phyloP scores from a whole-genome alignment of 257 asterid species.

The Perilla frutescens region DNA sequence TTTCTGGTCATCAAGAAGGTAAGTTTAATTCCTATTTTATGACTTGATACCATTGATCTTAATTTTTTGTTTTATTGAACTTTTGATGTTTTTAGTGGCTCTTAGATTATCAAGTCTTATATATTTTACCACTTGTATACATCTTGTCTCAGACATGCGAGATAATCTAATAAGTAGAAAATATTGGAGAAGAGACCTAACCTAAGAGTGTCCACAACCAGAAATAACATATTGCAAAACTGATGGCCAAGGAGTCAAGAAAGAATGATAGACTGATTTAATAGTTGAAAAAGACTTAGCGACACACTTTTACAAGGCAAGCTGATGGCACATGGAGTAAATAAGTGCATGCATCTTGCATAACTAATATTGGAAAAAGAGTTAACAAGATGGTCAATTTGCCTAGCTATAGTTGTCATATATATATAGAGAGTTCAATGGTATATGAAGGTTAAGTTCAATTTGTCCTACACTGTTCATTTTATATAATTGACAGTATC shows the following conservation, averaged over 20 bases:
- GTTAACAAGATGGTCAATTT: neutral
- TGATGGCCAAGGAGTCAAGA: constrained; percentile 21
- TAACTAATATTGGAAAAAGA: neutral
- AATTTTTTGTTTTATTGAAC: neutral
- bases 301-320: neutral
- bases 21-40: constrained; percentile 25
- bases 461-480: neutral
- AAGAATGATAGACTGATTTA: neutral
- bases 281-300: constrained; percentile 13
- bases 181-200: neutral
- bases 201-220: constrained; percentile 2
- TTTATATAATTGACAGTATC: neutral
- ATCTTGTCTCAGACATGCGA: constrained; percentile 4
- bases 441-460: neutral
- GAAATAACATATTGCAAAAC: neutral
- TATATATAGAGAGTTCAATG: neutral
- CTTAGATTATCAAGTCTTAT: neutral
- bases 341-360: constrained; percentile 16
- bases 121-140: neutral
- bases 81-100: constrained; percentile 2
- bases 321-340: neutral
- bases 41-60: constrained; percentile 17
- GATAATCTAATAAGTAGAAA: constrained; percentile 10
- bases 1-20: constrained; percentile 84
- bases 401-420: neutral